A percentile compares a stretch with the other conserved stretches of the same genome.
Conservation (phyloP, 2,329 filamentous ascomycete species). For the Fusarium avenaceum region DNA sequence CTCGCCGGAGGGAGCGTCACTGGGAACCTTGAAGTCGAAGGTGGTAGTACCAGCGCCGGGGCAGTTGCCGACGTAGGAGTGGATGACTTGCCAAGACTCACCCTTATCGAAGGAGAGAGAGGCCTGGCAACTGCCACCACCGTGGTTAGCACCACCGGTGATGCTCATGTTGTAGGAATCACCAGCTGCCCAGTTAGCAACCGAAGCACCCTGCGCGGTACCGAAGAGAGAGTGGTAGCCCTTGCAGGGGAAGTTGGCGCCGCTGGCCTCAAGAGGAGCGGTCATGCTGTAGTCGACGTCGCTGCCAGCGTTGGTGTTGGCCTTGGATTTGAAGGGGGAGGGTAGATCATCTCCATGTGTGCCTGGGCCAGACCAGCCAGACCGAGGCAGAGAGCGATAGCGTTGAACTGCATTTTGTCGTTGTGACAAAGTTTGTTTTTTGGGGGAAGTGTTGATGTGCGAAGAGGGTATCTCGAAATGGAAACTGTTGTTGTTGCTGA, state of each 20-base stretch:
- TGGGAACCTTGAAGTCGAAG: conserved; percentile 76
- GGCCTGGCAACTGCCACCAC: conserved; percentile 82
- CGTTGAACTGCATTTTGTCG: conserved; percentile 57
- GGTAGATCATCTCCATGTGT: conserved; percentile 69
- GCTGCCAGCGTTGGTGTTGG: conserved; percentile 61
- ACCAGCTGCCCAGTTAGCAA: conserved; percentile 74
- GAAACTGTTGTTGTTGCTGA: conserved; percentile 25
- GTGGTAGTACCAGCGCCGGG: conserved; percentile 60
- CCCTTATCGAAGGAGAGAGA: conserved; percentile 81
- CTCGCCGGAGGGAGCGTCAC: conserved; percentile 70
- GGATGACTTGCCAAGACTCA: conserved; percentile 75
- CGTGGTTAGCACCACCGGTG: conserved; percentile 72
- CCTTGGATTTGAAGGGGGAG: conserved; percentile 67
- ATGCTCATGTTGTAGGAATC: conserved; percentile 73
- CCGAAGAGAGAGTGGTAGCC: conserved; percentile 67
- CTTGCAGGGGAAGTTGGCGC: conserved; percentile 83
- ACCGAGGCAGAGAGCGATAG: conserved; percentile 59
- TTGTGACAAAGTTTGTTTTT: not conserved
- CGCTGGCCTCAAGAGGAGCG: conserved; percentile 70
- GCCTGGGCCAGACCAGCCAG: conserved; percentile 61
- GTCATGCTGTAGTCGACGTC: conserved; percentile 80
- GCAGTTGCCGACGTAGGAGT: conserved; percentile 69
- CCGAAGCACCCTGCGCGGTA: conserved; percentile 63
- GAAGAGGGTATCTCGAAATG: not conserved
- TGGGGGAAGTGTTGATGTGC: no score